A percentile compares a stretch with the other conserved stretches of the same genome.
These are phyloP conservation scores for Bipolaris sorokiniana DNA, from an alignment of 2,329 filamentous ascomycete genomes.

Conservation along the genomic window DNA sequence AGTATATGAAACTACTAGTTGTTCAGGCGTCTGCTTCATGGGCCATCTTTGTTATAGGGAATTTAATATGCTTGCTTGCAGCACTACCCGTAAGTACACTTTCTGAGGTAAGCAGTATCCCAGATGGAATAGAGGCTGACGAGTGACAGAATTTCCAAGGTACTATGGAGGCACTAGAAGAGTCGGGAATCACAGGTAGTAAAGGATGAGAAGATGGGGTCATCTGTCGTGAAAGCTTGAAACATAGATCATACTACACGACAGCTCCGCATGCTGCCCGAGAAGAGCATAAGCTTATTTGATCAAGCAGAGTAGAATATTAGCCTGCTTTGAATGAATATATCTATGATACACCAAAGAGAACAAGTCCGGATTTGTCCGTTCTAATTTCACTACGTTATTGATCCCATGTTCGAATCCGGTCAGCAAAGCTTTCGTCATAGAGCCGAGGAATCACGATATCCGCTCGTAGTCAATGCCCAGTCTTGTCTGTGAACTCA, in stretches of 20 bases:
- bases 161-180: slow-evolving; percentile 3
- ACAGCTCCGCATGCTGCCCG: neutral
- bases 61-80: slow-evolving; percentile 6
- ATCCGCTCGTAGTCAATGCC: neutral
- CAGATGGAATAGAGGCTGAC: neutral
- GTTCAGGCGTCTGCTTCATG: neutral
- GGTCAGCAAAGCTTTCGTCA: neutral
- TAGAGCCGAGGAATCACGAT: neutral
- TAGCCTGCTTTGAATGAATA: neutral
- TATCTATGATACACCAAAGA: neutral
- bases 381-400: no score
- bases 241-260: no score
- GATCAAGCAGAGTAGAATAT: neutral
- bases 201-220: neutral
- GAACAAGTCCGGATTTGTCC: neutral
- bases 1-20: neutral
- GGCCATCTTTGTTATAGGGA: slow-evolving; percentile 5
- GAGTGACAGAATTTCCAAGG: neutral
- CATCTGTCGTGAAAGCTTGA: neutral
- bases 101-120: neutral
- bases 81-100: slow-evolving; percentile 4
- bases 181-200: neutral
- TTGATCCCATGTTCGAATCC: neutral
- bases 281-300: neutral
- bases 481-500: no score